Base-by-base conservation (phyloP, 2,329 filamentous ascomycete species). In the Trichoderma sp. region DNA sequence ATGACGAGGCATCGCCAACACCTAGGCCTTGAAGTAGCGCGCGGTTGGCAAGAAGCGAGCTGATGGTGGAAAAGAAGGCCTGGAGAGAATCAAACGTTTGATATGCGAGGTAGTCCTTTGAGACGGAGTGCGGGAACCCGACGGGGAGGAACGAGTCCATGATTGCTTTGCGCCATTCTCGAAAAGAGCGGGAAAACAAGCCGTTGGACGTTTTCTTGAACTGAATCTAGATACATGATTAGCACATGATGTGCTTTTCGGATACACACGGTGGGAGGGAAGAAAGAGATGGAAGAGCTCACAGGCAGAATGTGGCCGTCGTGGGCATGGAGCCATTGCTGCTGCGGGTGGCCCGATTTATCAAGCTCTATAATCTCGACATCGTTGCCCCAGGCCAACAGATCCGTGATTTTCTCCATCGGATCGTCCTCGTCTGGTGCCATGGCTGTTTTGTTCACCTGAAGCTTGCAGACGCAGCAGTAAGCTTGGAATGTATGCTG, bases 41-140 rank as follows among this genome's bases (percentile, higher is more conserved):
- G 67, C 94, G 86, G 68, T 90, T 95, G 55, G 94, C 91, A 21
- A 97, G 83, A 16, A 97, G 84, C 2, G 89, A 88, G 7, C 91
- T 91, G 75, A 96, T 94, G 60, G 91, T 92, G 54, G 90, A 93
- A 66, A 91, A 92, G 79, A 96, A 95, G 32, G 92, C 92, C 79
- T 96, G 92, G 1, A 95, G 84, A 0, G 92, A 94, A 80, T 96
- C 92, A 75, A 83, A 89, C 58, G 83, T 83, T 74, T 85, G 90
- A 78, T 87, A 96, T 81, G 90, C 85, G 5, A 93, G 83, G 79
- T 97, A 97, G 79, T 97, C 94, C 16, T 87, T 83, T 1, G 91
- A 95, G 34, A 97, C 94, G 59, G 90, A 96, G 73, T 94, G 87
- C 0, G 94, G 94, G 78, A 91, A 97, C n/a, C 94, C 94, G 1